These are phyloP conservation scores for Lachancea sp. DNA, from an alignment of 805 yeast genomes.

Conservation along the genomic window DNA sequence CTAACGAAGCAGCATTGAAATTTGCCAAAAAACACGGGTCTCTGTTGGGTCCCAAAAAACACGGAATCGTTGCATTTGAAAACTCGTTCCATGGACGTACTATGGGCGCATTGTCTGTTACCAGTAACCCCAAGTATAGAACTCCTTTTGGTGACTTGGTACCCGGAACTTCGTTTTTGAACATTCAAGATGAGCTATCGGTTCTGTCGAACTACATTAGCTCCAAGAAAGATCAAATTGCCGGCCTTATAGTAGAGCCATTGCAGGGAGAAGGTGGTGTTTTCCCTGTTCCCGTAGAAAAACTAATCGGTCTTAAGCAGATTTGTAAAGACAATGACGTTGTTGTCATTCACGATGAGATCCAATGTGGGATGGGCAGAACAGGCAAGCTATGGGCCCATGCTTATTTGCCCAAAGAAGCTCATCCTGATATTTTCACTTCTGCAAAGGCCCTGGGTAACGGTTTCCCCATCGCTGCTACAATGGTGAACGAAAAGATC, in stretches of 20 bases:
- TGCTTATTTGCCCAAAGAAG: slow-evolving; percentile 60
- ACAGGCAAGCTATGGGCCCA: slow-evolving; percentile 95
- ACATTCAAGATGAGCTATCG: slow-evolving; percentile 32
- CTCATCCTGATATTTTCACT: slow-evolving; percentile 91
- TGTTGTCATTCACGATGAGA: slow-evolving; percentile 84
- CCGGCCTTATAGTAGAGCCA: slow-evolving; percentile 94
- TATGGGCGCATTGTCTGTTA: slow-evolving; percentile 86
- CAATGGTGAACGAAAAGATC: slow-evolving; percentile 75
- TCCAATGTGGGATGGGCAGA: slow-evolving; percentile 94
- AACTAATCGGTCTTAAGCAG: slow-evolving; percentile 57
- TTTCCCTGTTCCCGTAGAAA: slow-evolving; percentile 56
- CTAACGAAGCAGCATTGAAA: slow-evolving; percentile 73
- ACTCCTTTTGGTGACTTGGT: slow-evolving; percentile 83
- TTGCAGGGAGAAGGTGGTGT: slow-evolving; percentile 98
- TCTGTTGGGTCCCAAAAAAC: slow-evolving; percentile 45
- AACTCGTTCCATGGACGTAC: slow-evolving; percentile 94
- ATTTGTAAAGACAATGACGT: slow-evolving; percentile 66
- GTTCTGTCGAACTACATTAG: slow-evolving; percentile 20
- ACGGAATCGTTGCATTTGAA: slow-evolving; percentile 78
- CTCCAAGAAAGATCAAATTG: slow-evolving; percentile 37
- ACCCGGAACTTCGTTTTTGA: slow-evolving; percentile 63
- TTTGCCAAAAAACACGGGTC: slow-evolving; percentile 79
- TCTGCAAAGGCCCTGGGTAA: slow-evolving; percentile 96
- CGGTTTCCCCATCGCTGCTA: slow-evolving; percentile 94
- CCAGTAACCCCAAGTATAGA: slow-evolving; percentile 91